phyloP scores from a whole-genome alignment of 2,329 filamentous ascomycete genomes.

The Geosmithia putterillii region DNA sequence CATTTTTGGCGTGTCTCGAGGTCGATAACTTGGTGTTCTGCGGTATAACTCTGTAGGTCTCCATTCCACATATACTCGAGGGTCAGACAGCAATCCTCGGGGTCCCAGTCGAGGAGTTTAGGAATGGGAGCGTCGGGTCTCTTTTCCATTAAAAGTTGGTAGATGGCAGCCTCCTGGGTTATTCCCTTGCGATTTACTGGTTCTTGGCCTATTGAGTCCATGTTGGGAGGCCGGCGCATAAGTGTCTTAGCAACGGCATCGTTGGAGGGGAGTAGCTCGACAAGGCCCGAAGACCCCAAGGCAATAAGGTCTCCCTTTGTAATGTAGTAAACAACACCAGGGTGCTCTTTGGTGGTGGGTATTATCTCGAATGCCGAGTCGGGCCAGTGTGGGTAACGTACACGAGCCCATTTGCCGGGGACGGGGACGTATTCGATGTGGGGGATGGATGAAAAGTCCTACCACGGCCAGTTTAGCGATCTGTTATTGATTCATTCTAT shows the following conservation, averaged over 20 bases:
- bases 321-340: neutral
- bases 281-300: neutral
- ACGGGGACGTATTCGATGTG: neutral
- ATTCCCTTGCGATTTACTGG: no score
- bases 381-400: neutral
- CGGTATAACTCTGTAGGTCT: conserved; percentile 5
- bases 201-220: no score
- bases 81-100: conserved; percentile 3
- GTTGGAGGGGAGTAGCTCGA: neutral
- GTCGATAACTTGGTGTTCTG: conserved; percentile 3
- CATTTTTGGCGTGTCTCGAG: conserved; percentile 11
- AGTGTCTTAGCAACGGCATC: no score
- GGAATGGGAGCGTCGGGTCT: conserved; percentile 3
- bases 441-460: neutral
- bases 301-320: neutral
- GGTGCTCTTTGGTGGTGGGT: neutral
- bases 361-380: neutral
- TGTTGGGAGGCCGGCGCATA: no score
- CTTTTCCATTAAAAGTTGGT: no score
- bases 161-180: no score
- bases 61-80: conserved; percentile 5
- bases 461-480: no score
- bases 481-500: no score
- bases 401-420: neutral
- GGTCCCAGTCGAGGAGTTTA: conserved; percentile 6